Conservation (phyloP, 345 rosid genomes). For the Litchi chinensis region DNA sequence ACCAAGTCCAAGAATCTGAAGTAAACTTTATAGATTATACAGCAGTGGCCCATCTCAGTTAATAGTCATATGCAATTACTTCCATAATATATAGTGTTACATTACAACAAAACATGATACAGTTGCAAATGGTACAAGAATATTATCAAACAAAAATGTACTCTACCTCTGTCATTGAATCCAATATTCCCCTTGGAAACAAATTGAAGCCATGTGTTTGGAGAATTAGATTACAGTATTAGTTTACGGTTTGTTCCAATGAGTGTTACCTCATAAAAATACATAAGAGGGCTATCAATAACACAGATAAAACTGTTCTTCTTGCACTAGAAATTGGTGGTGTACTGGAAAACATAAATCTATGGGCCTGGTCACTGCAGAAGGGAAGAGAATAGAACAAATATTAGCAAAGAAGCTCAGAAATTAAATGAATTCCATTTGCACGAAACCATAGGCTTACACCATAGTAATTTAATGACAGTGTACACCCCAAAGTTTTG, state of each 20-base stretch:
- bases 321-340: slow-evolving; percentile 25
- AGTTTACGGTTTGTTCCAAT: neutral
- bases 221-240: neutral
- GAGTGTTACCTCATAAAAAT: slow-evolving; percentile 31
- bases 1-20: neutral
- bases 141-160: slow-evolving; percentile 21
- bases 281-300: slow-evolving; percentile 33
- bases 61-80: slow-evolving; percentile 1
- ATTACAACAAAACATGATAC: neutral
- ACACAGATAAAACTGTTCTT: slow-evolving; percentile 34
- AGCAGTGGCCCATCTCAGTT: neutral
- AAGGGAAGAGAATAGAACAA: neutral
- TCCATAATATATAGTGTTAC: neutral
- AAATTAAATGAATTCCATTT: neutral
- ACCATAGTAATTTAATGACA: neutral
- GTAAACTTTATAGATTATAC: neutral
- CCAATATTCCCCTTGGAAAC: slow-evolving; percentile 3
- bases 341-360: slow-evolving; percentile 62
- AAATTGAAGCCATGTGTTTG: slow-evolving; percentile 2
- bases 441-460: slow-evolving; percentile 3
- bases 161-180: neutral
- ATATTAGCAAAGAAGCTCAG: neutral
- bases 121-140: slow-evolving; percentile 19
- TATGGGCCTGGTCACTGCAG: slow-evolving; percentile 79
- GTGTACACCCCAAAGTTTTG: neutral